Conservation (phyloP, 2,329 filamentous ascomycete species). For the Chrysoporthe puriensis region DNA sequence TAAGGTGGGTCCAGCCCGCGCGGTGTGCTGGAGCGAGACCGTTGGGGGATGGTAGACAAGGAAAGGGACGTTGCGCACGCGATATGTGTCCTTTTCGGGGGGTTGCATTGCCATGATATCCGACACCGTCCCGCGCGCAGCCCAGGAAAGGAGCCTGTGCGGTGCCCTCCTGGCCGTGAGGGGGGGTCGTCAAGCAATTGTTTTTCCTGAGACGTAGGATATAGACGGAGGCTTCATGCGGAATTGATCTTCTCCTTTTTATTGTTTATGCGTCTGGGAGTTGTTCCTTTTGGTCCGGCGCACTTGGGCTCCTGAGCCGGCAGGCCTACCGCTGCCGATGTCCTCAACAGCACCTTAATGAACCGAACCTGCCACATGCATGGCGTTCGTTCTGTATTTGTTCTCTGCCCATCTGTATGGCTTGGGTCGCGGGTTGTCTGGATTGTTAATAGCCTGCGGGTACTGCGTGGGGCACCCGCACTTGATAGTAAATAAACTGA, state of each 20-base stretch:
- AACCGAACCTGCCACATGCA: neutral
- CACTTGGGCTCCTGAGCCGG: neutral
- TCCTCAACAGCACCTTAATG: neutral
- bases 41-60: neutral
- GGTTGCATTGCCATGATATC: constrained; percentile 29
- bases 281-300: neutral
- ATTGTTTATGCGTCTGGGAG: neutral
- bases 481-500: neutral
- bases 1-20: constrained; percentile 39
- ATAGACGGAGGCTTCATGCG: constrained; percentile 23
- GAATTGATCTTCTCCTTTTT: constrained; percentile 24
- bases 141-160: neutral
- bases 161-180: constrained; percentile 9
- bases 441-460: neutral
- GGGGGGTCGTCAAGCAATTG: constrained; percentile 26
- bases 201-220: constrained; percentile 26
- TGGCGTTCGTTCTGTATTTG: constrained; percentile 4
- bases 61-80: neutral
- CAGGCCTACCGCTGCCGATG: neutral
- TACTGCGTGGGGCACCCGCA: neutral
- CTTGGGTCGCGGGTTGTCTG: neutral
- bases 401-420: neutral
- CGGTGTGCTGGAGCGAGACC: neutral
- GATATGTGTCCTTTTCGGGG: constrained; percentile 1
- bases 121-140: constrained; percentile 22